Evolutionary conservation across 495 filamentous ascomycete genomes (phyloP), one percentile per base, ranked within the genome.

Genomic region (Hamigera avellanea): DNA sequence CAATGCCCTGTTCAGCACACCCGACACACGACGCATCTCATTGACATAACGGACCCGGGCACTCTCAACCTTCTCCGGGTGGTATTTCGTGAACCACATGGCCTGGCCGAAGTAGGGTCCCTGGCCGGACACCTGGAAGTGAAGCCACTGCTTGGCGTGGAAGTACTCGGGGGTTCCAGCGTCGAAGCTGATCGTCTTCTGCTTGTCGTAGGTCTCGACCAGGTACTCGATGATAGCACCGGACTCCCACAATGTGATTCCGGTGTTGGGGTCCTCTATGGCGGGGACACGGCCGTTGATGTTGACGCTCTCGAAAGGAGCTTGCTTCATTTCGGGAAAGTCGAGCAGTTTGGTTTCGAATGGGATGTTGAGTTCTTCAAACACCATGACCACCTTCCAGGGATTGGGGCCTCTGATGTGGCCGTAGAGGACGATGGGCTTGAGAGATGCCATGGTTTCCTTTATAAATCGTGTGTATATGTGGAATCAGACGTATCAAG

Each of bases 211-310:
- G n/a, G 61, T 69, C 14, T 81, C 77, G 29, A 83, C 48, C 13
- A 86, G 59, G 49, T 87, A 87, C 40, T 78, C 62, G 43, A 84
- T 40, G 53, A 84, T 83, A 12, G 83, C 82, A 36, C 80, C 81
- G 4, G 75, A 79, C 47, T 86, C 81, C 77, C 78, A 85, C 9
- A 86, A 47, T 0, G 61, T 75, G 42, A 80, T 56, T 39, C 59
- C 68, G 0, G 72, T 80, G 61, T 87, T 85, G 15, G 73, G 69
- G 50, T 85, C 81, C 32, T 80, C 53, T 37, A 85, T 75, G 31
- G 66, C 59, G 23, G 69, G 68, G 32, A 66, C 48, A 10, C 83
- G 79, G 34, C 81, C 82, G 56, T 87, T 86, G 42, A 79, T 80
- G 52, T 83, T 86, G 61, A 81, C 44, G 9, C 59, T 57, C 7